Evolutionary conservation across 495 filamentous ascomycete species (phyloP).

Genomic region (Xylaria flabelliformis): DNA sequence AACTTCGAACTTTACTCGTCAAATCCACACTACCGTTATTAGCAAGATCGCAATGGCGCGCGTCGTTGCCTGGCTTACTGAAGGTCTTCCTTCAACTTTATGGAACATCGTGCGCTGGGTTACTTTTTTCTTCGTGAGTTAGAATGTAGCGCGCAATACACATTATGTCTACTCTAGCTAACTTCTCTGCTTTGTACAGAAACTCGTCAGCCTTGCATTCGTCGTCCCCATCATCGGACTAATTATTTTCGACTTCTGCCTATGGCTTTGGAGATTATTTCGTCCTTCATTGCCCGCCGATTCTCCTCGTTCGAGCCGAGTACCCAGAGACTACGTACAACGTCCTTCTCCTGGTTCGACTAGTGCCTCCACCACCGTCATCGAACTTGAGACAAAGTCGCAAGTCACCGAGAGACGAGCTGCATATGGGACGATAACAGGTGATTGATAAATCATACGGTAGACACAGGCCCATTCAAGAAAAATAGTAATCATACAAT

Average conservation of each 20-base stretch:
- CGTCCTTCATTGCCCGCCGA: constrained; percentile 31
- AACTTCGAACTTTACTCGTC: background rate
- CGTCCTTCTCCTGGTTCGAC: constrained; percentile 4
- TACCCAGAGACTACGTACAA: constrained; percentile 23
- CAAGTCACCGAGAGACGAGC: constrained; percentile 5
- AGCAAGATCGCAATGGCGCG: constrained; percentile 4
- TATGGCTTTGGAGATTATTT: constrained; percentile 52
- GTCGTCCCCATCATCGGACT: constrained; percentile 38
- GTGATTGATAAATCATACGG: constrained; percentile 9
- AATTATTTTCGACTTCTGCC: constrained; percentile 50
- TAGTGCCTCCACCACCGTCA: constrained; percentile 28
- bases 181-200: constrained; percentile 25
- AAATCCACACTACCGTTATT: background rate
- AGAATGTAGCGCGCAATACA: background rate
- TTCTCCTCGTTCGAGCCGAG: constrained; percentile 27
- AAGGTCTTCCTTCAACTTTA: constrained; percentile 27
- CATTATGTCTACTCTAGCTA: background rate
- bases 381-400: constrained; percentile 22
- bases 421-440: constrained; percentile 4
- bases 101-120: constrained; percentile 41
- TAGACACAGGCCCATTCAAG: background rate
- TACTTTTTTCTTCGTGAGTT: constrained; percentile 40
- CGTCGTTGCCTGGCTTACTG: constrained; percentile 7
- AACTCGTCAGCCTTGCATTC: constrained; percentile 40
- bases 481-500: constrained; percentile 19